A percentile compares a stretch with the other conserved stretches of the same genome.
These are phyloP conservation scores for Cryptosporidium felis DNA, from an alignment of 169 alveolate species.

Conservation along the genomic window DNA sequence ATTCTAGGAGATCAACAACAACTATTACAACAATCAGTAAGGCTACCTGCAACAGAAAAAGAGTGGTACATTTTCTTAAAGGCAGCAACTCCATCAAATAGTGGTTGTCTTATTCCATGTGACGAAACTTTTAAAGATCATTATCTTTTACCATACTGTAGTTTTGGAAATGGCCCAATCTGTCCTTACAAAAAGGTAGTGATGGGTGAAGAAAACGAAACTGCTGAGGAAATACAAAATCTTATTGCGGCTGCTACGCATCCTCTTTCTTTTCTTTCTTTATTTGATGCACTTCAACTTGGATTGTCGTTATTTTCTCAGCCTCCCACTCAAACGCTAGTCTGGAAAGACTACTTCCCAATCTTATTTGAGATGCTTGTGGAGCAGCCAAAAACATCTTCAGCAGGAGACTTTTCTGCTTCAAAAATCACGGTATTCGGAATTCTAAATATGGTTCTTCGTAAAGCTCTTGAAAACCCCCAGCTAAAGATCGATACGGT, in stretches of 20 bases:
- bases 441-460: slow-evolving; percentile 43
- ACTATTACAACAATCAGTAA: slow-evolving; percentile 56
- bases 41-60: slow-evolving; percentile 42
- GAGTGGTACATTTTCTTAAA: slow-evolving; percentile 50
- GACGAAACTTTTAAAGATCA: slow-evolving; percentile 29
- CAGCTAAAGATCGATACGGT: slow-evolving; percentile 25
- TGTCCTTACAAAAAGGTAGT: slow-evolving; percentile 28
- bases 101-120: slow-evolving; percentile 69
- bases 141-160: slow-evolving; percentile 53
- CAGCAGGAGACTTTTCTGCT: slow-evolving; percentile 58
- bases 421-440: slow-evolving; percentile 54
- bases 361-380: slow-evolving; percentile 49
- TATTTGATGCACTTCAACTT: slow-evolving; percentile 44
- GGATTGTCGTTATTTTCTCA: slow-evolving; percentile 51
- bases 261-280: slow-evolving; percentile 7
- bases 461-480: slow-evolving; percentile 38
- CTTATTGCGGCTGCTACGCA: slow-evolving; percentile 65
- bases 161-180: slow-evolving; percentile 23
- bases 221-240: slow-evolving; percentile 4
- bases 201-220: neutral
- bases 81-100: slow-evolving; percentile 67
- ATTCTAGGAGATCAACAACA: slow-evolving; percentile 58
- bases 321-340: slow-evolving; percentile 11
- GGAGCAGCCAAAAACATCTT: slow-evolving; percentile 26
- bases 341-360: slow-evolving; percentile 46